Evolutionary conservation across 2,329 filamentous ascomycete genomes (phyloP).

Genomic region (Xylariales sp.): DNA sequence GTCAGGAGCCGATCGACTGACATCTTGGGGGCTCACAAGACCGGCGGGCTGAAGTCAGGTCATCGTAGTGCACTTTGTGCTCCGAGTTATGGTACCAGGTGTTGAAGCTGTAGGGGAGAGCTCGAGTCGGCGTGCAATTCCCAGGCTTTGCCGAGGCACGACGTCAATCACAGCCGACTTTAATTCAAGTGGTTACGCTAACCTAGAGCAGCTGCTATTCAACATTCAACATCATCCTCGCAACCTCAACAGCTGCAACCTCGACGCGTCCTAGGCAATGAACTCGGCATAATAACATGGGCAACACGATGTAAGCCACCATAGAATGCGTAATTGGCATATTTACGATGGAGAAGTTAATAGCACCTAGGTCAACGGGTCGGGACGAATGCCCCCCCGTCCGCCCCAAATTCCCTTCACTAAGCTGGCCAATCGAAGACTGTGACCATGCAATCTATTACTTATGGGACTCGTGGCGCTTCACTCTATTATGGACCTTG

Average conservation of each 20-base stretch:
- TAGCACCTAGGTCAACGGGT: constrained; percentile 4
- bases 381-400: background rate
- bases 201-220: constrained; percentile 7
- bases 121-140: constrained; percentile 4
- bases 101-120: too few species aligned
- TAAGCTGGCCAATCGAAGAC: constrained; percentile 66
- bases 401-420: constrained; percentile 68
- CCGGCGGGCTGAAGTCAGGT: background rate
- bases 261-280: too few species aligned
- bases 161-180: constrained; percentile 12
- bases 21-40: constrained; percentile 47
- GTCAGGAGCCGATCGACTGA: constrained; percentile 63
- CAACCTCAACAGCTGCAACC: too few species aligned
- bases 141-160: constrained; percentile 22
- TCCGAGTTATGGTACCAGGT: too few species aligned
- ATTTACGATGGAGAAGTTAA: too few species aligned
- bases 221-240: too few species aligned
- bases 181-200: too few species aligned
- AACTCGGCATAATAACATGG: too few species aligned
- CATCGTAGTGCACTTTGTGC: background rate
- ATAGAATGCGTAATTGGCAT: too few species aligned
- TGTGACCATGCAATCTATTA: constrained; percentile 63
- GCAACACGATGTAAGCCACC: constrained; percentile 16
- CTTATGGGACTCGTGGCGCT: constrained; percentile 75
- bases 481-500: constrained; percentile 82